These are phyloP conservation scores for Cordyceps cateniannulata DNA, from an alignment of 2,329 filamentous ascomycete species.

Conservation along the genomic window DNA sequence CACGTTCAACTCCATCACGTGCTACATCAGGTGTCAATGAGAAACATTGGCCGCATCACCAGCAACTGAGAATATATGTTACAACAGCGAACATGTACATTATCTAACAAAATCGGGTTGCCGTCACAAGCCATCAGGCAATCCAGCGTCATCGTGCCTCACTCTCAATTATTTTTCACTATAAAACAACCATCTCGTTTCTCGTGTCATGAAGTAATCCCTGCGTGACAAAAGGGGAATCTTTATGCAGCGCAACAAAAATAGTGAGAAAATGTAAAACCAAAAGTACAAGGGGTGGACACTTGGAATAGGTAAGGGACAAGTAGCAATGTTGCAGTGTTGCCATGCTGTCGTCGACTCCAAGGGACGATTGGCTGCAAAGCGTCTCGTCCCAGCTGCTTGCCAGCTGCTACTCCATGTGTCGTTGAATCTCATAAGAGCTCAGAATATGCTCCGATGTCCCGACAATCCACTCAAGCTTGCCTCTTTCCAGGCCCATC, in stretches of 20 bases:
- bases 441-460: conserved; percentile 31
- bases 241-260: conserved; percentile 5
- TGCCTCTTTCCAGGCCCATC: conserved; percentile 29
- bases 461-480: conserved; percentile 34
- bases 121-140: background rate
- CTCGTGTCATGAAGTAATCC: background rate
- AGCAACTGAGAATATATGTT: background rate
- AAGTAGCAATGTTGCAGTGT: background rate
- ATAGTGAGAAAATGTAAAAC: background rate
- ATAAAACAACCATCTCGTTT: background rate
- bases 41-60: too few relatives aligned
- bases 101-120: conserved; percentile 1
- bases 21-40: too few relatives aligned
- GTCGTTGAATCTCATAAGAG: conserved; percentile 22
- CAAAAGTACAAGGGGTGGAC: background rate
- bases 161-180: background rate
- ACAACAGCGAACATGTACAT: conserved; percentile 7
- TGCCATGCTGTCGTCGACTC: background rate
- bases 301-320: too few relatives aligned
- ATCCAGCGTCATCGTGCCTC: background rate
- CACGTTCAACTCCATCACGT: too few relatives aligned
- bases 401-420: conserved; percentile 22
- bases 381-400: background rate
- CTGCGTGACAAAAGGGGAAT: conserved; percentile 9
- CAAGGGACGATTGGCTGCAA: background rate